Conservation (phyloP, 805 yeast genomes). For the Ogataea parapolymorpha region DNA sequence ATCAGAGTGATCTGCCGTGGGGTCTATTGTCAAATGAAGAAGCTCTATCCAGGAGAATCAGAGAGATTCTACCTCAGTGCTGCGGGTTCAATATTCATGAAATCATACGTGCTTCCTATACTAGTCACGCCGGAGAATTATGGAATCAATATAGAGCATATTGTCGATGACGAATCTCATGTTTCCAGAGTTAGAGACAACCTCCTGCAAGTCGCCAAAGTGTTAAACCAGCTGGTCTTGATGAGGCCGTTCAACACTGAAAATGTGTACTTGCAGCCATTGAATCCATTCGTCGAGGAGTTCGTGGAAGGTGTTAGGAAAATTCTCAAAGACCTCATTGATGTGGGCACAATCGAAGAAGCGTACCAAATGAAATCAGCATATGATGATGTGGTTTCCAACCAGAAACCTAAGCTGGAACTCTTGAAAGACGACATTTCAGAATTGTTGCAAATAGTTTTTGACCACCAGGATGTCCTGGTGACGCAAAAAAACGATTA, state of each 20-base stretch:
- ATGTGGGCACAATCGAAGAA: constrained; percentile 53
- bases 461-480: constrained; percentile 39
- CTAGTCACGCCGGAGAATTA: constrained; percentile 53
- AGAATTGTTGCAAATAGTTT: constrained; percentile 40
- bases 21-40: constrained; percentile 30
- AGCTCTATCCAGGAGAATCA: constrained; percentile 51
- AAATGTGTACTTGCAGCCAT: constrained; percentile 71
- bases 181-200: constrained; percentile 41
- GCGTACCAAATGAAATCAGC: constrained; percentile 55
- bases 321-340: constrained; percentile 46
- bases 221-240: constrained; percentile 61
- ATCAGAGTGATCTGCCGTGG: constrained; percentile 54
- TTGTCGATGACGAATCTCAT: constrained; percentile 26
- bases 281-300: constrained; percentile 65
- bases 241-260: constrained; percentile 62
- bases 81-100: constrained; percentile 63
- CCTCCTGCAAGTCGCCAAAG: constrained; percentile 52
- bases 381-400: constrained; percentile 62
- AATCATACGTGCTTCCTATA: constrained; percentile 47
- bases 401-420: constrained; percentile 42
- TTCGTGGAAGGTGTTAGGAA: constrained; percentile 45
- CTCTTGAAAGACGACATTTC: constrained; percentile 46
- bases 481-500: constrained; percentile 49
- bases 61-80: constrained; percentile 61
- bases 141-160: constrained; percentile 40